Evolutionary conservation across 2,329 filamentous ascomycete genomes (phyloP), one percentile per base, ranked within the genome.

Genomic region (Fusarium concolor): DNA sequence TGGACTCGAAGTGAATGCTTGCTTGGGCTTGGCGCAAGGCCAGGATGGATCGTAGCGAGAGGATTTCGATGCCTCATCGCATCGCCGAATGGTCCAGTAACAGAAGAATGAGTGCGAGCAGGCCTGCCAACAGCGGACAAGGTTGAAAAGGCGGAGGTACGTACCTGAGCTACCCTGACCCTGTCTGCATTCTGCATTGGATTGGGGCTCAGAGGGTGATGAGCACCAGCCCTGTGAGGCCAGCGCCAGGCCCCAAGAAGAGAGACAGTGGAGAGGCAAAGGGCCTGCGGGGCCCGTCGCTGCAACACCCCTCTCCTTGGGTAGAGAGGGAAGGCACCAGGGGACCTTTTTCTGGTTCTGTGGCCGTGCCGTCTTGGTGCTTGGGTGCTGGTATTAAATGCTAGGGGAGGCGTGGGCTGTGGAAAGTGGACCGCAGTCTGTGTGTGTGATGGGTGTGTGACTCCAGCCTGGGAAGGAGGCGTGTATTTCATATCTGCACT

Each of bases 181-280:
- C 33, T 42, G 31, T 45, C 33, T 43, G 46, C 26, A 55, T 37
- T 43, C 38, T 43, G 42, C 53, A 53, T 63, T 57, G 61, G 60
- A 31, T 62, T 62, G 58, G 58, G 68, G 57, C 67, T 62, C 57
- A 69, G 65, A 45, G 60, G 51, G 46, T 51, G 58, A 65, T 66
- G 65, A 44, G 58, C 62, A 73, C 58, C 70, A 72, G 70, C 70
- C 70, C 58, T 72, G 70, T 72, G 70, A 72, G 68, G 68, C 65
- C 68, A 68, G 60, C 57, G 45, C 59, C 56, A 63, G 57, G 51
- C 33, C 58, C 55, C 49, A 60, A 46, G 26, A 9, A 50, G 20
- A 49, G 43, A 49, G n/a, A 31, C 11, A 56, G 51, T 42, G 22
- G 39, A 58, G 37, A 51, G 43, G 24, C 58, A 38, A 49, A n/a